A percentile compares a stretch with the other conserved stretches of the same genome.
Evolutionary conservation across 208 protist genomes (phyloP).

Genomic region (Acanthamoeba royreba): DNA sequence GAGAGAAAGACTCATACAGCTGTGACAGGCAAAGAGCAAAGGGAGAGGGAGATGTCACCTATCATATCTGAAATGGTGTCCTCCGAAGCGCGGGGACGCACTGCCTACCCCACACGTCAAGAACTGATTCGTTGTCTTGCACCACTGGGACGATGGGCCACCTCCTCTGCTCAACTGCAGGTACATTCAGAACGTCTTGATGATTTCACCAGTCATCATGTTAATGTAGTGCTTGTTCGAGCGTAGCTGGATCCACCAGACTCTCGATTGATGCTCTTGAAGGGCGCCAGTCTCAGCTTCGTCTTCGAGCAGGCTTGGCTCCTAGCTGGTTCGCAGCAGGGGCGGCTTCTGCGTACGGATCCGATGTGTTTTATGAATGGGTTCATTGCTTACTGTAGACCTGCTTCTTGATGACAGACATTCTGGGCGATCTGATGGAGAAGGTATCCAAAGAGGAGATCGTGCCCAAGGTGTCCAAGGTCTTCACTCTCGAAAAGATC

Average conservation of each 20-base stretch:
- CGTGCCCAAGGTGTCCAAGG: slow-evolving; percentile 1
- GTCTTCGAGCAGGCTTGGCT: slow-evolving; percentile 17
- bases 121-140: background rate
- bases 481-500: background rate
- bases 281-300: background rate
- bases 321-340: background rate
- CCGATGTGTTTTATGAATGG: background rate
- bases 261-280: background rate
- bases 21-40: background rate
- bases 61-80: slow-evolving; percentile 1
- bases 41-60: background rate
- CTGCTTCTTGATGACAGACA: background rate
- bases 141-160: background rate
- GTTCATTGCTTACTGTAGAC: background rate
- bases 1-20: too few species aligned
- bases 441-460: slow-evolving; percentile 19
- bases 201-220: too few species aligned
- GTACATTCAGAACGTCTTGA: background rate
- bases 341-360: background rate
- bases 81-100: background rate
- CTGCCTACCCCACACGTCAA: background rate
- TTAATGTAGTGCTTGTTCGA: too few species aligned
- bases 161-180: background rate
- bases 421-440: slow-evolving; percentile 10
- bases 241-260: slow-evolving; percentile 13